Evolutionary conservation across 169 alveolate genomes (phyloP).

Genomic region (Plasmodium sp.): DNA sequence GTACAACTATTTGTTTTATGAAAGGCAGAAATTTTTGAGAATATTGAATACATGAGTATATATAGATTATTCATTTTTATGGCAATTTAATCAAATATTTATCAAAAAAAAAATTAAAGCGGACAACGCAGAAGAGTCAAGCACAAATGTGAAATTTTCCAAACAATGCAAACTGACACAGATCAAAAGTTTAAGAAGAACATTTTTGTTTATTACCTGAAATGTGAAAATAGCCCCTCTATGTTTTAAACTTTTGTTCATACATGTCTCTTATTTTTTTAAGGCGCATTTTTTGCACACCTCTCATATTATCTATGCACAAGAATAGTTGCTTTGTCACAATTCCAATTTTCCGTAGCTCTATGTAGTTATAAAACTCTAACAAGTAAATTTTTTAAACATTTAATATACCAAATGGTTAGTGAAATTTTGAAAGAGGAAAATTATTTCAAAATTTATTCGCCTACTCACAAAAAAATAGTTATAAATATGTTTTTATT

Average conservation of each 20-base stretch:
- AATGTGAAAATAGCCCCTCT: background rate
- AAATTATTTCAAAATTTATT: background rate
- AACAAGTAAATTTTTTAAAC: background rate
- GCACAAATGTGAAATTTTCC: background rate
- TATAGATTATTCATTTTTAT: background rate
- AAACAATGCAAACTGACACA: background rate
- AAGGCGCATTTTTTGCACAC: background rate
- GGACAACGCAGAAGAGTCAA: background rate
- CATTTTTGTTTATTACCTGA: background rate
- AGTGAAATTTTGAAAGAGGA: background rate
- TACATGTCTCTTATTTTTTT: background rate
- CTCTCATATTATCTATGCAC: background rate
- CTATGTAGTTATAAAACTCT: background rate
- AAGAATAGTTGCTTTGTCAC: background rate
- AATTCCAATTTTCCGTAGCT: background rate
- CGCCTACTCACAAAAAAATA: background rate
- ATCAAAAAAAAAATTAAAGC: background rate
- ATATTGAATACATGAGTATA: background rate
- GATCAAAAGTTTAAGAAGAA: background rate
- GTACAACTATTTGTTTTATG: background rate
- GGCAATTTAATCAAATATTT: background rate
- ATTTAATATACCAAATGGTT: background rate
- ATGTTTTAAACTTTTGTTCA: background rate
- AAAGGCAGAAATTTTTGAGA: background rate
- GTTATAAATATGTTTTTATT: background rate